phyloP scores from a whole-genome alignment of 1,284 basidiomycete species.

The Waitea zeae region DNA sequence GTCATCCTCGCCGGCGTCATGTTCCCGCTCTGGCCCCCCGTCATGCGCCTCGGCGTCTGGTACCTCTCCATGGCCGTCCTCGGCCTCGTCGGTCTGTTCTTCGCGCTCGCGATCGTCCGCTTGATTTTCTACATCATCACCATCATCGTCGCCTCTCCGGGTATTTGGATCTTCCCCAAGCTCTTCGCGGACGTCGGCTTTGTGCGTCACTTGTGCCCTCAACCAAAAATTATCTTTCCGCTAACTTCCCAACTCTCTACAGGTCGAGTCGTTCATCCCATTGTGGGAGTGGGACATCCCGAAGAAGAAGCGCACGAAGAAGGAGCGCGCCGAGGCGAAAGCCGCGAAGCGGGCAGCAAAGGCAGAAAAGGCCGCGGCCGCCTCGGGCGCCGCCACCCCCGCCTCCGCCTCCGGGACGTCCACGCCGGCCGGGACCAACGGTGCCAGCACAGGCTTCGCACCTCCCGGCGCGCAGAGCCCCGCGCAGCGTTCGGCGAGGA shows the following conservation, averaged over 20 bases:
- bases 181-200: constrained; percentile 98
- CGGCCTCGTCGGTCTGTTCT: constrained; percentile 82
- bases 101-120: constrained; percentile 81
- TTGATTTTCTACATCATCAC: constrained; percentile 92
- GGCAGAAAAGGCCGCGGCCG: constrained; percentile 8
- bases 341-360: too few relatives aligned
- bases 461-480: too few relatives aligned
- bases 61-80: constrained; percentile 85
- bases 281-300: constrained; percentile 96
- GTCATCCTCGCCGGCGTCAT: constrained; percentile 95
- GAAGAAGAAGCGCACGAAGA: constrained; percentile 75
- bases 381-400: too few relatives aligned
- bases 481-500: too few relatives aligned
- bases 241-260: constrained; percentile 2
- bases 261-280: constrained; percentile 97
- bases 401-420: too few relatives aligned
- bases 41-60: constrained; percentile 91
- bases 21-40: constrained; percentile 96
- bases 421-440: too few relatives aligned
- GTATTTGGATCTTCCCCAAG: constrained; percentile 99
- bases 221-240: not conserved
- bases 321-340: constrained; percentile 24
- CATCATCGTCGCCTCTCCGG: constrained; percentile 71
- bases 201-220: constrained; percentile 36
- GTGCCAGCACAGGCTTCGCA: too few relatives aligned